Conservation (phyloP, 2,329 filamentous ascomycete species). For the Colletotrichum aenigma region DNA sequence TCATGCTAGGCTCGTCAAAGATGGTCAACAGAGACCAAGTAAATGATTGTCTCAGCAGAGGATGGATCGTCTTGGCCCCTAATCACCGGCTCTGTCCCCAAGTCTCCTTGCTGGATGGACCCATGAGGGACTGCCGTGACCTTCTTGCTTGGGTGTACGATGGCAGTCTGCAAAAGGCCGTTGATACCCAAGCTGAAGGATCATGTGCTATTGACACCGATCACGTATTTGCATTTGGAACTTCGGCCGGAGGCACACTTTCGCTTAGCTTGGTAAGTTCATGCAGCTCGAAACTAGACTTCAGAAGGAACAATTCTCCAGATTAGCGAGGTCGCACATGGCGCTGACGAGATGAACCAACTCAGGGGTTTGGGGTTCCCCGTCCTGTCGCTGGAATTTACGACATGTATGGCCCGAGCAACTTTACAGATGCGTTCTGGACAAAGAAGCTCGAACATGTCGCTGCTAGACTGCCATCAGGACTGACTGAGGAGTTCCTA, state of each 20-base stretch:
- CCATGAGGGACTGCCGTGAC: slow-evolving; percentile 36
- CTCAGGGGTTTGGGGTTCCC: slow-evolving; percentile 39
- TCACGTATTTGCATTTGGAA: slow-evolving; percentile 38
- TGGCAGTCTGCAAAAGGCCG: slow-evolving; percentile 27
- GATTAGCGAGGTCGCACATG: background rate
- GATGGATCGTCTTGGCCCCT: slow-evolving; percentile 42
- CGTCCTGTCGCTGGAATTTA: slow-evolving; percentile 40
- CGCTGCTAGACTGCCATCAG: slow-evolving; percentile 27
- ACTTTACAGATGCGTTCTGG: slow-evolving; percentile 43
- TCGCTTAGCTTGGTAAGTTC: slow-evolving; percentile 37
- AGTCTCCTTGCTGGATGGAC: slow-evolving; percentile 33
- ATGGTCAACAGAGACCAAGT: slow-evolving; percentile 43
- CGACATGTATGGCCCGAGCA: slow-evolving; percentile 44
- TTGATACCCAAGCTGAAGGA: slow-evolving; percentile 7
- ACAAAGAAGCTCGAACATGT: slow-evolving; percentile 33
- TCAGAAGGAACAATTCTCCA: background rate
- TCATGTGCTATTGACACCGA: slow-evolving; percentile 28
- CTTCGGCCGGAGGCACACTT: slow-evolving; percentile 38
- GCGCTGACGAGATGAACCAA: background rate
- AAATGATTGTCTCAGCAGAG: slow-evolving; percentile 37
- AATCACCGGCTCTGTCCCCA: slow-evolving; percentile 35
- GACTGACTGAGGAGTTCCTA: slow-evolving; percentile 32
- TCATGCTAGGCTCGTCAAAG: slow-evolving; percentile 42
- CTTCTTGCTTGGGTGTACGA: slow-evolving; percentile 37
- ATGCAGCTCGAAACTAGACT: background rate